phyloP scores from a whole-genome alignment of 2,329 filamentous ascomycete genomes.

The Colletotrichum lentis region DNA sequence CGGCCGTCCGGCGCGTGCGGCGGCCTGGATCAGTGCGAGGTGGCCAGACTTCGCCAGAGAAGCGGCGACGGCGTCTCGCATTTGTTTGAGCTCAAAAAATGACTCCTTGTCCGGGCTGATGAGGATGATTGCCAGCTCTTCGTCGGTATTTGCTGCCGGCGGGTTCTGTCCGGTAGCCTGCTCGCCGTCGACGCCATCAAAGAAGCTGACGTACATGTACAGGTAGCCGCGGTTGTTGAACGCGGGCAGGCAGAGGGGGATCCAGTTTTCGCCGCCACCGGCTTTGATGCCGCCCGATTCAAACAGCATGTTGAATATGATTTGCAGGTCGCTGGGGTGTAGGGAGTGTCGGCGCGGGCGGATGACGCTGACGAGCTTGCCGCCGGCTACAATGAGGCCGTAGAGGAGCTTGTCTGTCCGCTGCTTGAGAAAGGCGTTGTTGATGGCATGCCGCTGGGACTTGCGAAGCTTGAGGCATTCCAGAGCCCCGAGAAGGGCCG shows the following conservation, averaged over 20 bases:
- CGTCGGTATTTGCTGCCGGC: conserved; percentile 71
- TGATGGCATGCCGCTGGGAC: conserved; percentile 83
- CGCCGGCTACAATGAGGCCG: conserved; percentile 90
- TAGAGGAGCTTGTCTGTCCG: conserved; percentile 84
- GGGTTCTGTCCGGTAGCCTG: conserved; percentile 47
- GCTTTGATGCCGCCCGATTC: conserved; percentile 91
- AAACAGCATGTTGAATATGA: conserved; percentile 99
- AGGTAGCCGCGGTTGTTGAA: conserved; percentile 97
- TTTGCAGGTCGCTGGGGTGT: conserved; percentile 91
- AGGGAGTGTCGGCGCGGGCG: conserved; percentile 93
- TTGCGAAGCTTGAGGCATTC: conserved; percentile 95
- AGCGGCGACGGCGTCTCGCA: conserved; percentile 68
- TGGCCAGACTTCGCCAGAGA: conserved; percentile 80
- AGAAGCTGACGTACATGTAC: conserved; percentile 99
- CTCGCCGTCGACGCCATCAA: conserved; percentile 67
- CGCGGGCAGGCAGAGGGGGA: conserved; percentile 91
- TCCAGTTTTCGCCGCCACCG: conserved; percentile 94
- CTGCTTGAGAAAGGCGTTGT: conserved; percentile 83
- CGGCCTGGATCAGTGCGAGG: conserved; percentile 76
- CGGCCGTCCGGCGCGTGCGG: conserved; percentile 76
- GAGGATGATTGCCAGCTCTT: conserved; percentile 88
- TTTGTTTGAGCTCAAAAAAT: conserved; percentile 86
- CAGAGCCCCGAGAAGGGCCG: conserved; percentile 84
- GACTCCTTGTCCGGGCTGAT: conserved; percentile 93
- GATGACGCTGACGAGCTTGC: conserved; percentile 92